Base-by-base conservation (phyloP, 306 rosid genomes). In the Vigna nakashimae region DNA sequence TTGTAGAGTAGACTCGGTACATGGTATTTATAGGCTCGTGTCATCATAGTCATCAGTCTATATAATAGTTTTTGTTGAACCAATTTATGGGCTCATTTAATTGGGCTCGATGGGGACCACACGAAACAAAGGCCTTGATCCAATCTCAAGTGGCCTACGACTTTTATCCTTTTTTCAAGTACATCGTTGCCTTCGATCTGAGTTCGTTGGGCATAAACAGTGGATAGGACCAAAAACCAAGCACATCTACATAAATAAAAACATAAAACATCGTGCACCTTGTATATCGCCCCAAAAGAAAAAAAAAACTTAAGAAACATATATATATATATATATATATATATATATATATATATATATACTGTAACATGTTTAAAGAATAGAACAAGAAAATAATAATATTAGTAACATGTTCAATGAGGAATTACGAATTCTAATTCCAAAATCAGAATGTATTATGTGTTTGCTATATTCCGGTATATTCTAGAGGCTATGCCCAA, bases 401-500 rank as follows among this genome's bases (percentile, higher is more conserved):
- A 45, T 11, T 45, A 12, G 15, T 11, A 45, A 7, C 9, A 18
- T 18, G 16, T 53, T 48, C 10, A 6, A 32, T 3, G 11, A 9
- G 22, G 11, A 26, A 69, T 48, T 69, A 28, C 9, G 16, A 49
- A 24, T 45, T 46, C 15, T 28, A 48, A 69, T 26, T 7, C 15
- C 2, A 22, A 57, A 57, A 11, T 28, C 28, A 3, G 7, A 32
- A 30, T 17, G 28, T 6, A 49, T 16, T 34, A 1, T 64, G 45
- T 64, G 8, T 64, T 12, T n/a, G 49, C 3, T 53, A 32, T 18
- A 57, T 42, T 58, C 18, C 1, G 11, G 71, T 65, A 60, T 30
- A 43, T 53, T 64, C 69, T 65, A 40, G 79, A 80, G 56, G 52
- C 9, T 43, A 18, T 53, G 28, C 46, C 9, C 5, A 18, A 32